These are phyloP conservation scores for Malassezia pachydermatis DNA, from an alignment of 1,284 basidiomycete genomes.

Conservation along the genomic window DNA sequence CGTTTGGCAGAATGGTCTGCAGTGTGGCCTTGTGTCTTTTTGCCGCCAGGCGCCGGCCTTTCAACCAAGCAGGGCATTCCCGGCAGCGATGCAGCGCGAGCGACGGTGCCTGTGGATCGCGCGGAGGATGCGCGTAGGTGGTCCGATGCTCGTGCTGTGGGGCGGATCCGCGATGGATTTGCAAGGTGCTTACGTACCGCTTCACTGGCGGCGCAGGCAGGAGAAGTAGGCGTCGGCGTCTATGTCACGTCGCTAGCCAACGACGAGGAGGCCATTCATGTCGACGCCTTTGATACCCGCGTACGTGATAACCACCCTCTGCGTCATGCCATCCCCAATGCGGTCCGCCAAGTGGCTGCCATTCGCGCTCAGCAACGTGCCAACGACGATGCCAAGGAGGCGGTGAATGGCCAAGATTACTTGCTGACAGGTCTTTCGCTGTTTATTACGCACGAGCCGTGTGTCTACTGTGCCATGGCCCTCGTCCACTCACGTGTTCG, in stretches of 20 bases:
- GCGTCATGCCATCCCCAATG: constrained; percentile 36
- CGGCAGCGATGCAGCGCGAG: constrained; percentile 16
- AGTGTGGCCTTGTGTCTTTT: constrained; percentile 41
- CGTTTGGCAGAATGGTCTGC: constrained; percentile 54
- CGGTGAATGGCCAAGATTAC: constrained; percentile 38
- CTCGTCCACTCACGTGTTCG: constrained; percentile 40
- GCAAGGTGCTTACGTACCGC: constrained; percentile 23
- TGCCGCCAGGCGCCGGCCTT: constrained; percentile 21
- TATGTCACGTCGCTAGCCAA: constrained; percentile 6
- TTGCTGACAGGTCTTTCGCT: constrained; percentile 35
- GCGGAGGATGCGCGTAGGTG: constrained; percentile 23
- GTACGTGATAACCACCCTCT: constrained; percentile 29
- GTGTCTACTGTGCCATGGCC: constrained; percentile 43
- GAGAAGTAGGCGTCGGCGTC: constrained; percentile 11
- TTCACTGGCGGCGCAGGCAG: background rate
- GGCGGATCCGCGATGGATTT: constrained; percentile 13
- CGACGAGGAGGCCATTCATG: constrained; percentile 16
- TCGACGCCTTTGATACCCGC: constrained; percentile 33
- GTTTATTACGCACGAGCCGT: constrained; percentile 44
- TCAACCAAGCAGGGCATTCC: constrained; percentile 8
- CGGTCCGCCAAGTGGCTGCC: constrained; percentile 24
- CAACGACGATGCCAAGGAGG: background rate
- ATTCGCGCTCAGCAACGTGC: constrained; percentile 2
- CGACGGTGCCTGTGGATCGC: constrained; percentile 25
- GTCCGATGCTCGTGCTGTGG: background rate